Evolutionary conservation across 306 rosid species (phyloP), one percentile per base, ranked within the genome.

Genomic region (Vigna hirtella): DNA sequence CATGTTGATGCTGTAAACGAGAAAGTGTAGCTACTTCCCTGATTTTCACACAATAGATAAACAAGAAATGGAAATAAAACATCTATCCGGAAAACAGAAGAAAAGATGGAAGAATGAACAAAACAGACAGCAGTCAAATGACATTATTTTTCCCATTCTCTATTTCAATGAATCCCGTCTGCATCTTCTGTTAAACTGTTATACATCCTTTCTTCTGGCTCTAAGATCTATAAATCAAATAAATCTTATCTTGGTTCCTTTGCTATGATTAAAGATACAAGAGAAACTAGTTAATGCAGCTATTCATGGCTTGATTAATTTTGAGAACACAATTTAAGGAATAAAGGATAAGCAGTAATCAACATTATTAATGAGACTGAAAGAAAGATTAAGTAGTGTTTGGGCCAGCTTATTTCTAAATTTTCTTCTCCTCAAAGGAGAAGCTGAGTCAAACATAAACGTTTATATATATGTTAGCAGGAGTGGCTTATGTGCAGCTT

Each of bases 11-110:
- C 83, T 94, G 98, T 86, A 94, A 83, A 76, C 98, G 98, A 56
- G 98, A 89, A 82, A 94, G 98, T 51, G 98, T 94, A 22, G 98
- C 97, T 24, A 94, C 98, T 85, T 94, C 98, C 90, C 98, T 92
- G 84, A 78, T 68, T 81, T 86, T 88, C 79, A 43, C 88, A 12
- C 81, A 73, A 88, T 74, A 74, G 63, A 56, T 72, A 78, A 81
- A 77, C 51, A 83, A 79, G 81, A 52, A 53, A 70, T 51, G 66
- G 70, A 2, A 68, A 78, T 45, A 28, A 51, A 77, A 78, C 53
- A 56, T 52, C 11, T 2, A 71, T 40, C 47, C 75, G 17, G 78
- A 34, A 40, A 79, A 45, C 16, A 52, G 26, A 52, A 40, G 5
- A 36, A 36, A 69, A 24, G 40, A 64, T 64, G 22, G 36, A 65